Evolutionary conservation across 2,329 filamentous ascomycete genomes (phyloP).

Genomic region (Pseudogymnoascus pannorum): DNA sequence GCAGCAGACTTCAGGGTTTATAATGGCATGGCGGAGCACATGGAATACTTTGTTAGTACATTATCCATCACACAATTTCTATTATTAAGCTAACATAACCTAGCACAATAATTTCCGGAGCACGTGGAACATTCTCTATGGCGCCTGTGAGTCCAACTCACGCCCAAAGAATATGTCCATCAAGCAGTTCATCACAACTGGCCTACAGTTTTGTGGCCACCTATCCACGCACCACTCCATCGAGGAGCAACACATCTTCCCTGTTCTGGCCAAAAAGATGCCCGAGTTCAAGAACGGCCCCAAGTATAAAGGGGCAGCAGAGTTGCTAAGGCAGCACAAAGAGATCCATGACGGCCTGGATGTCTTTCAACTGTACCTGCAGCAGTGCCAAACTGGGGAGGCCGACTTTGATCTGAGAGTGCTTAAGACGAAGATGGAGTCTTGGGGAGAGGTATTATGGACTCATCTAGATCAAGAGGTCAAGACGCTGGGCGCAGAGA

Average conservation of each 20-base stretch:
- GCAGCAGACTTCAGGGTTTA: constrained; percentile 51
- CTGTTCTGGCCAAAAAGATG: constrained; percentile 68
- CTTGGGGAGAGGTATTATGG: constrained; percentile 74
- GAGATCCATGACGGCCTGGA: constrained; percentile 73
- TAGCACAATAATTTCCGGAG: constrained; percentile 71
- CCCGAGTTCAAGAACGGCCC: constrained; percentile 59
- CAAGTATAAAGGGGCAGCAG: constrained; percentile 56
- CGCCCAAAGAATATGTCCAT: constrained; percentile 59
- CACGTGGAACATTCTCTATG: constrained; percentile 65
- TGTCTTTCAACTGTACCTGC: constrained; percentile 57
- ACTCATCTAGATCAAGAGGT: constrained; percentile 81
- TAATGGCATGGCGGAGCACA: constrained; percentile 55
- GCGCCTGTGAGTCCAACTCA: constrained; percentile 50
- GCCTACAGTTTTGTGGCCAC: constrained; percentile 61
- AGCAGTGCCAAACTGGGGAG: constrained; percentile 55
- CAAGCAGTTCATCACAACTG: constrained; percentile 58
- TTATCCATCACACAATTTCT: neutral
- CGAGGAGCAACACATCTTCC: constrained; percentile 78
- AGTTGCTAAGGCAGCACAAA: constrained; percentile 66
- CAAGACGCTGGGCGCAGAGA: constrained; percentile 67
- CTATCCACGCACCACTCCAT: constrained; percentile 75
- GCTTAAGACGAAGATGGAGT: constrained; percentile 66
- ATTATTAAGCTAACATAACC: neutral
- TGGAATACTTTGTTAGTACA: constrained; percentile 51
- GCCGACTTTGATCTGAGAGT: constrained; percentile 47